phyloP scores from a whole-genome alignment of 768 basidiomycete species.

The Amanita jacksonii region DNA sequence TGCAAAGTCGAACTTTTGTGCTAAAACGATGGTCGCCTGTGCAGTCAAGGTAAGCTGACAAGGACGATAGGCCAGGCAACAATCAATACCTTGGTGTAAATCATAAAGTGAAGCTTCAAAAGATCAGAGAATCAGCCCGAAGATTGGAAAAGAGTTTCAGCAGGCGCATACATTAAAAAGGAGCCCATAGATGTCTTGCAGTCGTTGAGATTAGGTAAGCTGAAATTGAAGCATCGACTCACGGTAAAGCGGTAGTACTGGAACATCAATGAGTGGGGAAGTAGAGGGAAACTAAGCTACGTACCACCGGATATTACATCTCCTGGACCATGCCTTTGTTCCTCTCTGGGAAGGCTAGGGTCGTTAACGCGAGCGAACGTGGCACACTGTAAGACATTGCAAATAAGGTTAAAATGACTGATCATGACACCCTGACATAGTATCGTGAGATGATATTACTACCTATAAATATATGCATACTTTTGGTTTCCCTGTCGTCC shows the following conservation, averaged over 20 bases:
- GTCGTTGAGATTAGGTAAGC: neutral
- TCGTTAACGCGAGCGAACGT: neutral
- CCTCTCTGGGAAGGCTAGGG: neutral
- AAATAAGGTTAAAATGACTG: neutral
- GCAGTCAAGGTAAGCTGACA: neutral
- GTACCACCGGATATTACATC: neutral
- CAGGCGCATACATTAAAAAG: conserved; percentile 38
- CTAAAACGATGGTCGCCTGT: conserved; percentile 43
- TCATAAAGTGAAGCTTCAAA: conserved; percentile 39
- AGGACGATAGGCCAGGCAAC: neutral
- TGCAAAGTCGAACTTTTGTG: conserved; percentile 34
- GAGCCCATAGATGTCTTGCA: conserved; percentile 32
- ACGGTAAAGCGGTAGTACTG: conserved; percentile 34
- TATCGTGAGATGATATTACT: too few species aligned
- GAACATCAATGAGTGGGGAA: neutral
- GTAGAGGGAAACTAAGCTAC: neutral
- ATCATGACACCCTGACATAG: neutral
- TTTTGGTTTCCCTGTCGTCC: conserved; percentile 62
- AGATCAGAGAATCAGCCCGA: conserved; percentile 3
- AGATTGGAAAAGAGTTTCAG: conserved; percentile 12
- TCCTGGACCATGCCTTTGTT: neutral
- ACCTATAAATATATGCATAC: too few species aligned
- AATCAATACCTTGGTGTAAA: conserved; percentile 40
- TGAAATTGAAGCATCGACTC: neutral
- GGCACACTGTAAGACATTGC: neutral